Evolutionary conservation across 768 basidiomycete genomes (phyloP).

Genomic region (Xerocomellus intermedius): DNA sequence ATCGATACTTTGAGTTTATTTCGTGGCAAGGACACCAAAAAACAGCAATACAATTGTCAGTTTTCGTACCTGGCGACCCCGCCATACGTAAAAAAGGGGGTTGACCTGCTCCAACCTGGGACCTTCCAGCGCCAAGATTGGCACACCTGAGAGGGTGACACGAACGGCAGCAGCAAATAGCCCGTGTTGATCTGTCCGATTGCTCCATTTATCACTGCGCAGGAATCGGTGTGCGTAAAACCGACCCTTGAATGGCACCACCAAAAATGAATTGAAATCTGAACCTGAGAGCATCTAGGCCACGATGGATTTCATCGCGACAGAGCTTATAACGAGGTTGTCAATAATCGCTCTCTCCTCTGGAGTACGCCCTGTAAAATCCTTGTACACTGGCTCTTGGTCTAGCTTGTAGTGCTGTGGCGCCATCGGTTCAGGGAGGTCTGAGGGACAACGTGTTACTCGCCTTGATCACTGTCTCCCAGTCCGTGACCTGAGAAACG

Average conservation of each 20-base stretch:
- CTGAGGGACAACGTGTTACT: conserved; percentile 6
- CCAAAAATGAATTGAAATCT: neutral
- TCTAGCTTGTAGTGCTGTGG: conserved; percentile 71
- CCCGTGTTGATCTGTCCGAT: no score
- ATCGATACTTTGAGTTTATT: no score
- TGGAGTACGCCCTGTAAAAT: conserved; percentile 30
- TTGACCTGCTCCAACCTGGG: no score
- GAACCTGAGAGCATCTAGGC: conserved; percentile 5
- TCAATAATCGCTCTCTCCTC: conserved; percentile 48
- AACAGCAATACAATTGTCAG: no score
- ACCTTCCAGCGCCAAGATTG: no score
- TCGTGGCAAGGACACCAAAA: no score
- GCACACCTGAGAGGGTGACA: no score
- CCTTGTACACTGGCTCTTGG: conserved; percentile 44
- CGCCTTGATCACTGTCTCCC: conserved; percentile 74
- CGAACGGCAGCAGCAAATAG: no score
- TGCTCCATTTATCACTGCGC: no score
- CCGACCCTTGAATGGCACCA: neutral
- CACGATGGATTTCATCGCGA: conserved; percentile 76
- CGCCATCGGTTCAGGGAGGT: neutral
- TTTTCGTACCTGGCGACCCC: no score
- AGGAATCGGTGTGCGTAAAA: neutral
- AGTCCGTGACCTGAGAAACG: conserved; percentile 58
- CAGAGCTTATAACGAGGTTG: conserved; percentile 70
- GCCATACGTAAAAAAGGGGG: no score